A percentile compares a stretch with the other conserved stretches of the same genome.
phyloP scores from a whole-genome alignment of 257 asterid genomes.

The Solanum pimpinellifolium region DNA sequence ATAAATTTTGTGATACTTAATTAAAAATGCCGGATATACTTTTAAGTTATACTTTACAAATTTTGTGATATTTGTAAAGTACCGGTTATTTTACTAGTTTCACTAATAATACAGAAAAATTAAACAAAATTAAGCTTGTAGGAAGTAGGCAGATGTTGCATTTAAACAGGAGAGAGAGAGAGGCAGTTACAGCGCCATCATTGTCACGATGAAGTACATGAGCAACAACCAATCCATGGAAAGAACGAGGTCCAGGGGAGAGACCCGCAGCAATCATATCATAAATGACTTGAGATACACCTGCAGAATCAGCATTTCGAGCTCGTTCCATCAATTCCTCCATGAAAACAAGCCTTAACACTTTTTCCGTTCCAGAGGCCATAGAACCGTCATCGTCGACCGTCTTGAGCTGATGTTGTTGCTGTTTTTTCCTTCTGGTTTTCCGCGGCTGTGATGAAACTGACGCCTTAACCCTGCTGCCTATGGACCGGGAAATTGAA shows the following conservation, averaged over 20 bases:
- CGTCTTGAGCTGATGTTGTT: constrained; percentile 26
- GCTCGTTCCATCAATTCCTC: constrained; percentile 87
- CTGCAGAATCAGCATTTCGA: constrained; percentile 47
- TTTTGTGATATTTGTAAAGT: too few species aligned
- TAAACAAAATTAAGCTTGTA: neutral
- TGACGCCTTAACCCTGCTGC: constrained; percentile 26
- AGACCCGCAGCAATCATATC: constrained; percentile 99
- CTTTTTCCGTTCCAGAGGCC: constrained; percentile 65
- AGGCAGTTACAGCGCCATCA: constrained; percentile 68
- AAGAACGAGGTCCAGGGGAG: constrained; percentile 88
- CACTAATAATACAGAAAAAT: neutral
- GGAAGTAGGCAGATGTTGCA: neutral
- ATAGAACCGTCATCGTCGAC: constrained; percentile 32
- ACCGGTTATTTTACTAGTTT: neutral
- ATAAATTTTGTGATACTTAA: too few species aligned
- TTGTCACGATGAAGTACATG: constrained; percentile 66
- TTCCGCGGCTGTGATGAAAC: constrained; percentile 44
- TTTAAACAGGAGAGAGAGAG: neutral
- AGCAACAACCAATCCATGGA: constrained; percentile 81
- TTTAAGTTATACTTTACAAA: too few species aligned
- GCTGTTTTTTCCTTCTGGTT: constrained; percentile 48
- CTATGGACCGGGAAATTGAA: constrained; percentile 13
- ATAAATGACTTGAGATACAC: constrained; percentile 81
- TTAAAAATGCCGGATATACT: too few species aligned
- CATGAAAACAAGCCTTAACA: constrained; percentile 80